Base-by-base conservation (phyloP, 2,329 filamentous ascomycete genomes). In the Ascocoryne sarcoides region DNA sequence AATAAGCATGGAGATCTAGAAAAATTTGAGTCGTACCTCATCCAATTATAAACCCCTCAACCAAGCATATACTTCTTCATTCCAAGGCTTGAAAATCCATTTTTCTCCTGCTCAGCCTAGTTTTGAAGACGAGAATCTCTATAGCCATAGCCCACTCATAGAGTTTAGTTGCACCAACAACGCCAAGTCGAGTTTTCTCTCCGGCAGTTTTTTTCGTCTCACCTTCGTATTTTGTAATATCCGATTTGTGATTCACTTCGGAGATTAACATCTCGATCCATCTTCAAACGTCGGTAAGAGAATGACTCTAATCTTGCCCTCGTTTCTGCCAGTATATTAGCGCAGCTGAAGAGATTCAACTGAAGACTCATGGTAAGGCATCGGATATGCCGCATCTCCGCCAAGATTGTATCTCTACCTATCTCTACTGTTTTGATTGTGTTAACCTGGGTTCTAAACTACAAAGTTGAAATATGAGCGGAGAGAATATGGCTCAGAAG, bases 241-340 rank as follows among this genome's bases (percentile, higher is more conserved):
- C 44, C 32, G 14, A 65, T 45, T 2, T 56, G 50, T 47, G 60
- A 53, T 38, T 17, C 9, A n/a, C 3, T n/a, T 38, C 18, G 2
- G 10, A 37, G 10, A 37, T 40, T 4, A 54, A 32, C 2, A 33
- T 23, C 8, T 45, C 33, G 29, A 62, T 54, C 7, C 70, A 44
- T 41, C 64, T 62, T 1, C 56, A 60, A 4, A 62, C 65, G 43
- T 71, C 68, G 1, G 60, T 60, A 8, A 70, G 55, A 2, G 62
- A 62, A 43, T 70, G 67, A 44, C 70, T 71, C n/a, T 70, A 58
- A 0, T 66, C 67, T 50, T 71, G 67, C 0, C 67, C 68, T 16
- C 68, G 61, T 49, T 71, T 73, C 77, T 44, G 36, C 18, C 3
- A 32, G 10, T 28, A 20, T 36, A 47, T 26, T 10, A 41, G 39